Conservation (phyloP, 257 asterid species). For the Nicotiana tomentosiformis region DNA sequence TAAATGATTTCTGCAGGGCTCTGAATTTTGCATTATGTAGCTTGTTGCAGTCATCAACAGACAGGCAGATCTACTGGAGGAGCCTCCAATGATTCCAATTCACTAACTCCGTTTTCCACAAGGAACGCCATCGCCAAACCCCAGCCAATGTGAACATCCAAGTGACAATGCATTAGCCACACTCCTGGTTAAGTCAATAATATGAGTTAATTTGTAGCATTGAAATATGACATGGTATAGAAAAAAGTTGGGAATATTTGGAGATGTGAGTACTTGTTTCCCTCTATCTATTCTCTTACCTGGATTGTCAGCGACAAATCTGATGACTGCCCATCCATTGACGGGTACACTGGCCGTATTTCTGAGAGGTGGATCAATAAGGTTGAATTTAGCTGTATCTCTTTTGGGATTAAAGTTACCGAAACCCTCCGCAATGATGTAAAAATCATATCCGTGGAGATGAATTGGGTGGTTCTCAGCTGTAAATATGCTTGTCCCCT, state of each 20-base stretch:
- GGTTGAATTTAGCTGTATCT: slow-evolving; percentile 65
- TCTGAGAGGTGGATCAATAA: slow-evolving; percentile 74
- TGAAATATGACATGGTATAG: neutral
- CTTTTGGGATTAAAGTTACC: slow-evolving; percentile 64
- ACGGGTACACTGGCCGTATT: slow-evolving; percentile 84
- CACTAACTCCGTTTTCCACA: slow-evolving; percentile 65
- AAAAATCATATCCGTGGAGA: slow-evolving; percentile 89
- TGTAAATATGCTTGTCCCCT: slow-evolving; percentile 79
- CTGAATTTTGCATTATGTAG: neutral
- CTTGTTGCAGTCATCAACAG: slow-evolving; percentile 23
- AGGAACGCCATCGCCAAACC: slow-evolving; percentile 81
- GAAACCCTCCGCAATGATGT: slow-evolving; percentile 72
- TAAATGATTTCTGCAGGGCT: slow-evolving; percentile 8
- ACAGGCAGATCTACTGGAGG: slow-evolving; percentile 72
- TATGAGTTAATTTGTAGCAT: neutral
- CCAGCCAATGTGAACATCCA: slow-evolving; percentile 81
- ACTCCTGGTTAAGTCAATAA: slow-evolving; percentile 40
- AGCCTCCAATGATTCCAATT: slow-evolving; percentile 41
- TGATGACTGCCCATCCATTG: slow-evolving; percentile 82
- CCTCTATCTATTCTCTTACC: slow-evolving; percentile 34
- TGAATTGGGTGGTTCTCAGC: slow-evolving; percentile 92
- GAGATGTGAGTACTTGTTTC: neutral
- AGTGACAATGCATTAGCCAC: slow-evolving; percentile 89
- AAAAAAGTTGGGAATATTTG: neutral
- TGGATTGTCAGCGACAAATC: slow-evolving; percentile 97